phyloP scores from a whole-genome alignment of 805 yeast genomes.

The Saccharomycopsis olivae region DNA sequence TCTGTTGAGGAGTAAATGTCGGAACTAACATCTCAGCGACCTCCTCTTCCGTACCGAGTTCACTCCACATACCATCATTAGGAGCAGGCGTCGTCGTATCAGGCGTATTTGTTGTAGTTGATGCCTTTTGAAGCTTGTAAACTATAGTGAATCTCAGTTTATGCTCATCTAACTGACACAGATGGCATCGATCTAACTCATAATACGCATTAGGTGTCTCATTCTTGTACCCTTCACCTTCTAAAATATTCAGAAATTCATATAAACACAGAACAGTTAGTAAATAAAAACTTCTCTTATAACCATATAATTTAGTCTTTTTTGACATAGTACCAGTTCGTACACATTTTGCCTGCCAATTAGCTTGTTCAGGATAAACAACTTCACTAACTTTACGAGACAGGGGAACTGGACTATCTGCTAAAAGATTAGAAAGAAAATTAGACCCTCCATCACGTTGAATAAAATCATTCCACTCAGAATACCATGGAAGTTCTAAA shows the following conservation, averaged over 20 bases:
- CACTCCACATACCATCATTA: too few relatives aligned
- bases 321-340: constrained; percentile 51
- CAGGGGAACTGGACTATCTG: constrained; percentile 30
- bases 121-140: too few relatives aligned
- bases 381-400: constrained; percentile 40
- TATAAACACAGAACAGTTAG: constrained; percentile 57
- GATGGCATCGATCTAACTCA: constrained; percentile 6
- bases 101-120: too few relatives aligned
- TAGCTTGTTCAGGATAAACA: constrained; percentile 43
- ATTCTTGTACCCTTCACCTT: constrained; percentile 1
- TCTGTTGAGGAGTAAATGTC: constrained; percentile 4
- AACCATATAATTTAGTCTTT: constrained; percentile 52
- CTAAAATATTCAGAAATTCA: constrained; percentile 32
- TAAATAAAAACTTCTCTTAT: constrained; percentile 54
- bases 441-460: constrained; percentile 28
- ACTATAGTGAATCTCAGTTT: constrained; percentile 6
- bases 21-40: too few relatives aligned
- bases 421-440: constrained; percentile 29
- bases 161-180: constrained; percentile 7
- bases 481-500: constrained; percentile 44
- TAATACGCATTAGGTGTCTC: constrained; percentile 10
- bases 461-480: constrained; percentile 66
- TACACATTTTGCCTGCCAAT: constrained; percentile 40
- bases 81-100: too few relatives aligned
- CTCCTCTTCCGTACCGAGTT: too few relatives aligned